Base-by-base conservation (phyloP, 139 green algal species). In the Diplosphaera chodatii region DNA sequence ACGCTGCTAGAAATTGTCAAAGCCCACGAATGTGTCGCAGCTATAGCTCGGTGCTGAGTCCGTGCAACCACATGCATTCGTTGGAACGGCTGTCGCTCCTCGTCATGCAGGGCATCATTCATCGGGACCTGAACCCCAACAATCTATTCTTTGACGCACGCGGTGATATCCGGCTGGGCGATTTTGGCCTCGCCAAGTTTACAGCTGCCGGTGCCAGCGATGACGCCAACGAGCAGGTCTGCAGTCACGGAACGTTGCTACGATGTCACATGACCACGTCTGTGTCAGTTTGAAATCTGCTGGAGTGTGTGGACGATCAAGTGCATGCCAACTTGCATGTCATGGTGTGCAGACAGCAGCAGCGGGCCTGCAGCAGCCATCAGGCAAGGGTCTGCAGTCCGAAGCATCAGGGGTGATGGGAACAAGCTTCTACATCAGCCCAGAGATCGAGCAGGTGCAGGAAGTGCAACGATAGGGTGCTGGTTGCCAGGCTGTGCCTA, bases 131-230 rank as follows among this genome's bases (percentile, higher is more conserved):
- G 21, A 96, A 96, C 74, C 88, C 88, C 0, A 79, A 82, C 72
- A 92, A 92, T 76, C 87, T 93, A 31, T 95, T 95, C 80, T 90
- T 86, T 56, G 87, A 87, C 25, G 66, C 79, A 55, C 82, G 82
- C 25, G 91, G 89, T 2, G 89, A 93, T 33, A 74, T 94, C 31
- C 94, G 93, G 81, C 78, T 97, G 55, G 91, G 91, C 3, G 91
- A 97, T 76, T 96, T 97, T 81, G 91, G 91, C 2, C 80, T 95
- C 33, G 90, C 87, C 28, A 91, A 91, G 71, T 88, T 88, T 70
- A 59, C 55, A 4, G 64, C 29, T 32, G 59, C 32, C 21, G 48
- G 5, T 13, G 37, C 37, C 37, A 13, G 13, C 13, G 37, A 48
- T 8, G 37, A 70, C 33, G 65, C 65, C 16, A 32, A 70, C 21